Base-by-base conservation (phyloP, 805 yeast species). In the Barnettozyma pratensis region DNA sequence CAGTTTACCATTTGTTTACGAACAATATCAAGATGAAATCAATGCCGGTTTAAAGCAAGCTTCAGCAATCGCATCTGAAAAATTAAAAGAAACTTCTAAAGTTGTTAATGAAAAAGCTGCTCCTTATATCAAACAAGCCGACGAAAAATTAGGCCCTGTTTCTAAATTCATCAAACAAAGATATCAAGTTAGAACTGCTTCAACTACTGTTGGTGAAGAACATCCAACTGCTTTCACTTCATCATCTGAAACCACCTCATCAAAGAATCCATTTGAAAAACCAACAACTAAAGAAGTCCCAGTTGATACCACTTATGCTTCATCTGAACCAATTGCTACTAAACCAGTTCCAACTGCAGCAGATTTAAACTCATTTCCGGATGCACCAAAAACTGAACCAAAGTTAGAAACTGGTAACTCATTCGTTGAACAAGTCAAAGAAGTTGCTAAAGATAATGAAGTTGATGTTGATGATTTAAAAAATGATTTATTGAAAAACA, bases 1-100 rank as follows among this genome's bases (percentile, higher is more conserved):
- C 76, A 68, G 95, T 40, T 71, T 79, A 41, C 98, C 98, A 50
- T 79, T 77, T 30, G 61, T 85, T 53, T 92, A 91, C 75, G 70
- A 79, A 59, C 75, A 76, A 57, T 81, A 86, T 78, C 83, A 88
- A 76, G 75, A 75, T 62, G 84, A 87, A 73, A 85, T 91, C 62
- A 89, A 85, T 66, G 79, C 80, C 42, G 76, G 79, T 40, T 76
- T 81, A 39, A 75, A 74, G 45, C 67, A 73, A 44, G 70, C 66
- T 56, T 61, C 72, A 43, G 64, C 72, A 46, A 51, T 76, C 35
- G 81, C 80, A 42, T 75, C 73, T 59, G 75, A 70, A 40, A 80
- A 82, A 67, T 60, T 80, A 31, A 59, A 71, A 34, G 72, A 73
- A 41, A 69, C 66, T 59, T 58, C 73, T 41, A 65, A 74, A 49